Evolutionary conservation across 345 rosid species (phyloP), one percentile per base, ranked within the genome.

Genomic region (Eucalyptus sp.): DNA sequence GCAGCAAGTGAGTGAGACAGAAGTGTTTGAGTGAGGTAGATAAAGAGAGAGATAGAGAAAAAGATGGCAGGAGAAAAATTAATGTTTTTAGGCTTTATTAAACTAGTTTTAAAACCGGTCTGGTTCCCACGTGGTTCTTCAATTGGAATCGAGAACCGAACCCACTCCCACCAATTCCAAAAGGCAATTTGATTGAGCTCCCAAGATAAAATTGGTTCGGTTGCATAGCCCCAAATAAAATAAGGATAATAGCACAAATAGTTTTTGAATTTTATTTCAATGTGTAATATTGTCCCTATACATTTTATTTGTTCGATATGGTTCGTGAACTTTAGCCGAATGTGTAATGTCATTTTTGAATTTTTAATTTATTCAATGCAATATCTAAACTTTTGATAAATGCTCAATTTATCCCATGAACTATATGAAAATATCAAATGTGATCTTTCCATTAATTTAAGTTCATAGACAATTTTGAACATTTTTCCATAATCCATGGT

Each of bases 141-240:
- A 9, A 22, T 56, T 56, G 1, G 62, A 56, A 56, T 22, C 4
- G 0, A 22, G 29, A 56, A 56, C 29, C 6, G 0, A 24, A 2
- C 29, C 62, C 10, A 56, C 13, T 56, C 13, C 29, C 62, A 56
- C 6, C 3, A 6, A 9, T 24, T 56, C 62, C 27, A 24, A 56
- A 56, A 24, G 27, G 29, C 62, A 2, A 1, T 56, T 0, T 22
- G 6, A 56, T 56, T 24, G 0, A 56, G 3, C 29, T 56, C 29
- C 0, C 4, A 6, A 6, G 0, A 24, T 24, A 56, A 24, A 56
- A 56, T 4, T 22, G 1, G 5, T 56, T 0, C 12, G 1, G 3
- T 56, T 56, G 62, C 29, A 56, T 56, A 56, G 27, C 62, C 62
- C 29, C 13, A 9, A 56, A 24, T 56, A 56, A 24, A 56, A 56